phyloP scores from a whole-genome alignment of 1,284 basidiomycete genomes.

The Ceratobasidium papillatum region DNA sequence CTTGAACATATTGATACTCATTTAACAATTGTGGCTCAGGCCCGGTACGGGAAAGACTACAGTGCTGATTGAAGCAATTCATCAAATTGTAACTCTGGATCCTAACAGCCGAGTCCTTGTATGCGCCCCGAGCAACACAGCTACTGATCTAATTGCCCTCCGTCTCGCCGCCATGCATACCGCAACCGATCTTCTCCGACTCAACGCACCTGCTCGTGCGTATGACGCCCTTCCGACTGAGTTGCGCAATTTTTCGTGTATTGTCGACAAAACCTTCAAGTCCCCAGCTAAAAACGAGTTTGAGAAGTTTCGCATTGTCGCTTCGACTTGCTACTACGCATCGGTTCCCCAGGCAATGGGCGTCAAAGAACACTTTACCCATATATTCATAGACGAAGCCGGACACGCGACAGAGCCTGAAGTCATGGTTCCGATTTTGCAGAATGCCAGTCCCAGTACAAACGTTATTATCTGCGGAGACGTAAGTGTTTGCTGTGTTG shows the following conservation, averaged over 20 bases:
- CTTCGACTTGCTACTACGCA: slow-evolving; percentile 68
- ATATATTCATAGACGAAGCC: slow-evolving; percentile 72
- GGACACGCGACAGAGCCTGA: slow-evolving; percentile 72
- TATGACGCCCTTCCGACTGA: slow-evolving; percentile 7
- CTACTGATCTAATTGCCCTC: slow-evolving; percentile 65
- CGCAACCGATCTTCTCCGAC: slow-evolving; percentile 63
- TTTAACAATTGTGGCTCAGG: slow-evolving; percentile 49
- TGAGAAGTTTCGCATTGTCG: slow-evolving; percentile 61
- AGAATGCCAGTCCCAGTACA: slow-evolving; percentile 50
- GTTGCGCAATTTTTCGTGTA: slow-evolving; percentile 18
- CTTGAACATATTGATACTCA: neutral
- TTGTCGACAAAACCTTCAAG: slow-evolving; percentile 23
- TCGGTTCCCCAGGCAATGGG: slow-evolving; percentile 64
- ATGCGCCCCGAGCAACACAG: slow-evolving; percentile 70
- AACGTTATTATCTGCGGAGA: slow-evolving; percentile 68
- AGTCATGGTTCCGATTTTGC: slow-evolving; percentile 60
- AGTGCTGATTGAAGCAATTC: slow-evolving; percentile 71
- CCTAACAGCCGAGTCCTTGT: slow-evolving; percentile 62
- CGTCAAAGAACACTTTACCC: slow-evolving; percentile 64
- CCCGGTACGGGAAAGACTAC: slow-evolving; percentile 76
- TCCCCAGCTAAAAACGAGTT: slow-evolving; percentile 48
- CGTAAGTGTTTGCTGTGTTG: slow-evolving; percentile 16
- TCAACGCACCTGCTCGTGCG: slow-evolving; percentile 67
- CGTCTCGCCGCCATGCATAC: slow-evolving; percentile 53
- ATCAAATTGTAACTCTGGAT: slow-evolving; percentile 60